Evolutionary conservation across 352 stramenopile genomes (phyloP).

Genomic region (Globisporangium paddicum): DNA sequence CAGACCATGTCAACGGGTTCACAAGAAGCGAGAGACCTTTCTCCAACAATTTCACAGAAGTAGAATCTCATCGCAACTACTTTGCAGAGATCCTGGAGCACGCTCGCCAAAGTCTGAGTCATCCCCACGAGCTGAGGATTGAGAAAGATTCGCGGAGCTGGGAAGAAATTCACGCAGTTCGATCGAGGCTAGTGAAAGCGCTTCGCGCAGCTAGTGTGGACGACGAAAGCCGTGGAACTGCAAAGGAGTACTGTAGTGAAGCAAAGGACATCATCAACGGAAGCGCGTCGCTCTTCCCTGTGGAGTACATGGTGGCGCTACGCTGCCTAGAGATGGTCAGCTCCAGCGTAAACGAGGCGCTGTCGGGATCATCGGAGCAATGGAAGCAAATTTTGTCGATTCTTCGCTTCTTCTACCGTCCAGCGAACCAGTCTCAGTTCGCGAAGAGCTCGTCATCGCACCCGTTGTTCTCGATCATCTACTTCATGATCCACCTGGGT

Average conservation of each 20-base stretch:
- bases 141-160: conserved; percentile 32
- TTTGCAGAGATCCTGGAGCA: conserved; percentile 6
- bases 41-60: conserved; percentile 6
- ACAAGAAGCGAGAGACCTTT: neutral
- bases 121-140: conserved; percentile 19
- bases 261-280: conserved; percentile 29
- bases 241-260: conserved; percentile 25
- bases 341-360: conserved; percentile 21
- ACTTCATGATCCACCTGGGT: conserved; percentile 23
- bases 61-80: neutral
- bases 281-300: conserved; percentile 45
- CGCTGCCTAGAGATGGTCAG: conserved; percentile 34
- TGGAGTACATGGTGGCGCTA: conserved; percentile 61
- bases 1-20: neutral
- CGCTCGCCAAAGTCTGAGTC: conserved; percentile 8
- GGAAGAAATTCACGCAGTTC: conserved; percentile 37
- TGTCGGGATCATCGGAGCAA: conserved; percentile 23
- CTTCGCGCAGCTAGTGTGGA: conserved; percentile 25
- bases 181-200: conserved; percentile 31
- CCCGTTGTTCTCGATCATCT: conserved; percentile 49
- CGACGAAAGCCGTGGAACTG: conserved; percentile 12
- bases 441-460: conserved; percentile 43
- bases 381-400: conserved; percentile 35
- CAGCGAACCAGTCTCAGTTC: conserved; percentile 52
- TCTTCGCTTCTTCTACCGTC: conserved; percentile 68